Conservation (phyloP, 129 eudicot species). For the Pseudognaphalium luteoalbum region DNA sequence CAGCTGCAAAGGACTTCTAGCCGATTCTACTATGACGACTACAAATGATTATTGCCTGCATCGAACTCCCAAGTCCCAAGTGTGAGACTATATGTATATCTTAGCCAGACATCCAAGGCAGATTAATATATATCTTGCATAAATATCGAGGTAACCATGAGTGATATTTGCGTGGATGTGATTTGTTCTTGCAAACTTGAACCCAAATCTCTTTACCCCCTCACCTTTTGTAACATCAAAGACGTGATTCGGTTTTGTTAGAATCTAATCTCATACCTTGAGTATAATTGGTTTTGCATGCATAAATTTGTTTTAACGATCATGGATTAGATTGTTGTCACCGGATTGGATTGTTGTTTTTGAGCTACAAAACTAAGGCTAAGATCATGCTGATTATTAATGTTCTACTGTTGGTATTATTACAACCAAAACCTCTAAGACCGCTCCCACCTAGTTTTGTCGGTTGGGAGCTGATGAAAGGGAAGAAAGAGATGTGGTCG, state of each 20-base stretch:
- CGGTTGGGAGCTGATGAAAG: too few species aligned
- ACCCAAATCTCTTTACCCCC: slow-evolving; percentile 2
- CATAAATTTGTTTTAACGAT: too few species aligned
- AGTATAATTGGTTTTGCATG: neutral
- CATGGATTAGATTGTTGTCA: neutral
- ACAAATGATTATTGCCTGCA: neutral
- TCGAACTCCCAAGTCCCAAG: neutral
- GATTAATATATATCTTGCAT: slow-evolving; percentile 11
- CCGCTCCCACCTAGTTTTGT: too few species aligned
- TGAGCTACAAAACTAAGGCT: neutral
- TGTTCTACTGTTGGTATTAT: too few species aligned
- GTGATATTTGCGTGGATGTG: neutral
- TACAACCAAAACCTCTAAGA: too few species aligned
- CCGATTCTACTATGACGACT: neutral
- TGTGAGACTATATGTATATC: slow-evolving; percentile 6
- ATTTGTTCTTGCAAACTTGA: slow-evolving; percentile 11
- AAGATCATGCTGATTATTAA: too few species aligned
- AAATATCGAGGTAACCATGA: neutral
- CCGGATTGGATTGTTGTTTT: neutral
- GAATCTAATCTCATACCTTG: neutral
- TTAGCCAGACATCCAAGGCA: slow-evolving; percentile 6
- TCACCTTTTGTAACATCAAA: slow-evolving; percentile 19
- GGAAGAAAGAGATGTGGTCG: too few species aligned
- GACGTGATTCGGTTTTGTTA: neutral
- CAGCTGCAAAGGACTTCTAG: slow-evolving; percentile 38